Base-by-base conservation (phyloP, 2,329 filamentous ascomycete species). In the Phaeosphaeriaceae sp. region DNA sequence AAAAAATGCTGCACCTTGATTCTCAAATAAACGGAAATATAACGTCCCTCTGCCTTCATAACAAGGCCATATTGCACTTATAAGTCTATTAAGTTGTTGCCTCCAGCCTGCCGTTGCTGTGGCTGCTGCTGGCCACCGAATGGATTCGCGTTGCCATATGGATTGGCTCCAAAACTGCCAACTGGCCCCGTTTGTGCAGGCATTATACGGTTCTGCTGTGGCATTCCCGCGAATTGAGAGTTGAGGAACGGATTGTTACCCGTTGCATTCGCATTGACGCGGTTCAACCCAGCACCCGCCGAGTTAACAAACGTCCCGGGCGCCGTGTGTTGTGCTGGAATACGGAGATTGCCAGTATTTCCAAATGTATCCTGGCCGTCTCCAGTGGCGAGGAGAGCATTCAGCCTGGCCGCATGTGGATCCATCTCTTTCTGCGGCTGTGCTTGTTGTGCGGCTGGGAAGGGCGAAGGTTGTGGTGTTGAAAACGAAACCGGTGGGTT, bases 291-390 rank as follows among this genome's bases (percentile, higher is more conserved):
- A 30, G 88, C 81, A 41, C 94, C 94, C 6, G 94, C 92, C 52
- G 90, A 96, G 77, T 99, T 99, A 76, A 99, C 88, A 72, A 97
- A 99, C 0, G 90, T 95, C 20, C 93, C 94, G 0, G 94, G 94
- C 1, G 94, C 92, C 0, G 94, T 99, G 74, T 99, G 94, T 71
- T 99, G 94, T 2, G 94, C 87, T 1, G 94, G 94, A 57, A 99
- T 96, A 74, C 94, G 92, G 38, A 96, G 81, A 58, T 97, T 90
- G 60, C 94, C 94, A n/a, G 90, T 90, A 72, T 99, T 99, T 58
- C 94, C 94, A 71, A 95, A 99, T 0, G 94, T 99, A 70, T 99
- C 94, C 79, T 95, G 89, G 18, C 94, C 94, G 48, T 99, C 94
- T 58, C 94, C 92, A 18, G 83, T 86, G 3, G 92, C 84, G 36